These are phyloP conservation scores for Penicillium tannophilum DNA, from an alignment of 495 filamentous ascomycete genomes.

Conservation along the genomic window DNA sequence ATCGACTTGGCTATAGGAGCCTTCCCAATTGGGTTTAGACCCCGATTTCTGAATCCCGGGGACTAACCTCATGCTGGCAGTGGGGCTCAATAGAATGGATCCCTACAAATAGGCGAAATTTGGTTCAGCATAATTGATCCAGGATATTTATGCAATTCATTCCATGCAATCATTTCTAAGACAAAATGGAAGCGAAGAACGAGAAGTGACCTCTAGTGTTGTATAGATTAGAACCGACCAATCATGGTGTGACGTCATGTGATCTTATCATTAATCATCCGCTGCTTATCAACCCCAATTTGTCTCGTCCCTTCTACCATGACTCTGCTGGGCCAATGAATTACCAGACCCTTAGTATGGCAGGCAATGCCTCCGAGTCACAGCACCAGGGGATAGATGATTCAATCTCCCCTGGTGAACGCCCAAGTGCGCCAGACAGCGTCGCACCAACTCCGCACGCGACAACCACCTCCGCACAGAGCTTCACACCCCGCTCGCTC, in stretches of 20 bases:
- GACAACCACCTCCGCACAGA: constrained; percentile 39
- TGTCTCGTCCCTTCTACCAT: not conserved
- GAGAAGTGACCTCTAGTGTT: not conserved
- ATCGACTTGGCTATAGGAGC: not conserved
- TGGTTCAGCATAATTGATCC: not conserved
- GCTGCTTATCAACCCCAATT: constrained; percentile 18
- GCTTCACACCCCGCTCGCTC: constrained; percentile 82
- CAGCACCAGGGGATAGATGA: constrained; percentile 6
- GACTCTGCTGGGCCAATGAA: constrained; percentile 32
- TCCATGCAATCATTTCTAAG: no score
- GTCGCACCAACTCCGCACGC: constrained; percentile 9
- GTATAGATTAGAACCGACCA: not conserved
- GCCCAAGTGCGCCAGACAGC: constrained; percentile 7
- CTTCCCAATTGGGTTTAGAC: constrained; percentile 13
- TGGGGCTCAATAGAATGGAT: not conserved
- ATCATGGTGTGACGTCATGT: constrained; percentile 25
- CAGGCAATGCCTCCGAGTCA: constrained; percentile 28
- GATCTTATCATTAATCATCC: constrained; percentile 26
- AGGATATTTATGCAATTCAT: no score
- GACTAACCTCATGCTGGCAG: constrained; percentile 8
- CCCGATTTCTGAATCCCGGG: constrained; percentile 6
- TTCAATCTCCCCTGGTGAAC: constrained; percentile 10
- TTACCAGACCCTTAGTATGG: constrained; percentile 43
- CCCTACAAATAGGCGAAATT: not conserved
- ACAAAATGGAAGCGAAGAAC: no score